These are phyloP conservation scores for Mycena vulgaris DNA, from an alignment of 768 basidiomycete species.

Conservation along the genomic window DNA sequence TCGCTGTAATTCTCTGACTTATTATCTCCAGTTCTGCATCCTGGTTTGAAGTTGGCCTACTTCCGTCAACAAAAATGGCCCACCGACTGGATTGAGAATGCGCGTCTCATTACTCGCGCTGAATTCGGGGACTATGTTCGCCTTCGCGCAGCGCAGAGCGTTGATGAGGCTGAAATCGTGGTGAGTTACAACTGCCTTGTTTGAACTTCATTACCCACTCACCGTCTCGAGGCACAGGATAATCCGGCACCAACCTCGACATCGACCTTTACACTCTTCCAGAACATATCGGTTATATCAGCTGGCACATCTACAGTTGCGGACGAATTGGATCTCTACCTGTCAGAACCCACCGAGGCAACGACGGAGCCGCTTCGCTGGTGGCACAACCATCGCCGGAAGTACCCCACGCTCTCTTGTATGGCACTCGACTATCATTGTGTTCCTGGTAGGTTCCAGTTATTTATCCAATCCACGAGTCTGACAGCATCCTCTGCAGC, in stretches of 20 bases:
- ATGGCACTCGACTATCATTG: constrained; percentile 15
- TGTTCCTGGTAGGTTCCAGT: neutral
- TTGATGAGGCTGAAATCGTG: too few relatives aligned
- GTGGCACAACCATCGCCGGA: constrained; percentile 14
- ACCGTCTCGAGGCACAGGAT: too few relatives aligned
- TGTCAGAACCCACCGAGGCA: constrained; percentile 18
- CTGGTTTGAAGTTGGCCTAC: constrained; percentile 19
- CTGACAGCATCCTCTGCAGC: too few relatives aligned
- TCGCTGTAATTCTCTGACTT: too few relatives aligned
- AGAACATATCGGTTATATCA: too few relatives aligned
- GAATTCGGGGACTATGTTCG: neutral
- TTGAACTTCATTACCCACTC: too few relatives aligned
- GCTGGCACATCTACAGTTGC: too few relatives aligned
- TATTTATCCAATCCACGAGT: too few relatives aligned
- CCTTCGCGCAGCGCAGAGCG: too few relatives aligned
- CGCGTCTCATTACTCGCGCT: neutral
- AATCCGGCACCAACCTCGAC: too few relatives aligned
- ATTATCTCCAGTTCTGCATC: constrained; percentile 33
- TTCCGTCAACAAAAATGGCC: constrained; percentile 3
- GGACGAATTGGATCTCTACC: constrained; percentile 34
- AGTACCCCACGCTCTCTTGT: neutral
- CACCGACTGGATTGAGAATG: neutral
- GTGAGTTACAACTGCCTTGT: too few relatives aligned
- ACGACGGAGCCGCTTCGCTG: constrained; percentile 31
- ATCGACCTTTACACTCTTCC: too few relatives aligned